These are phyloP conservation scores for Pythium angustatum DNA, from an alignment of 352 stramenopile genomes.

Conservation along the genomic window DNA sequence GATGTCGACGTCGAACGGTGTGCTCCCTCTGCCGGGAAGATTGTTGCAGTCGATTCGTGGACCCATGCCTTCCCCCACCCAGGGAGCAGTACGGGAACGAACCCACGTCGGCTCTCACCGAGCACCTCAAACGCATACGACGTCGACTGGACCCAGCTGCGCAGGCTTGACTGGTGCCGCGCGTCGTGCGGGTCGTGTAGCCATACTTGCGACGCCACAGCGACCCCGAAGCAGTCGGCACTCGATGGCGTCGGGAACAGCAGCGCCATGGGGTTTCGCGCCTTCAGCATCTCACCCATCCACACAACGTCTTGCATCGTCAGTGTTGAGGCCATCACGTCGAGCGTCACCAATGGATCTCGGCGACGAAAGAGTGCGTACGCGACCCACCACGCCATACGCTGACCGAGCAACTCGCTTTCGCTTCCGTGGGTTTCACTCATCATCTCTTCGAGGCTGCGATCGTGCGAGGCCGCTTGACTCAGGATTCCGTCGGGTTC, in stretches of 20 bases:
- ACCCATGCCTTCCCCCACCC: constrained; percentile 6
- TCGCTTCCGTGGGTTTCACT: background rate
- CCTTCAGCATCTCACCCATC: background rate
- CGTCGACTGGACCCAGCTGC: background rate
- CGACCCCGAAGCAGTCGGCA: background rate
- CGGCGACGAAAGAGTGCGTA: constrained; percentile 1
- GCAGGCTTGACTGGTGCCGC: background rate
- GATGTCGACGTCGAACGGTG: no score
- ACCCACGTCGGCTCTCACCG: background rate
- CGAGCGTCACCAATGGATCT: background rate
- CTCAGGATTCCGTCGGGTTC: no score
- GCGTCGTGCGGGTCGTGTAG: background rate
- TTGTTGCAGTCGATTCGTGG: background rate
- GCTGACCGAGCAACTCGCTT: no score
- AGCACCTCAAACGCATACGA: background rate
- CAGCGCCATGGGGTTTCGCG: background rate
- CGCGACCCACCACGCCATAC: background rate
- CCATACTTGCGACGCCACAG: background rate
- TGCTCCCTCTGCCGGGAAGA: no score
- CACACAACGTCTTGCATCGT: background rate
- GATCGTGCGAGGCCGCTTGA: no score
- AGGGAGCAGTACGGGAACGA: background rate
- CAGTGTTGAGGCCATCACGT: background rate
- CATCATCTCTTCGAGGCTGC: background rate
- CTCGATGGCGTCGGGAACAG: background rate